Evolutionary conservation across 352 stramenopile genomes (phyloP).

Genomic region (Chrysophaeum taylorii): DNA sequence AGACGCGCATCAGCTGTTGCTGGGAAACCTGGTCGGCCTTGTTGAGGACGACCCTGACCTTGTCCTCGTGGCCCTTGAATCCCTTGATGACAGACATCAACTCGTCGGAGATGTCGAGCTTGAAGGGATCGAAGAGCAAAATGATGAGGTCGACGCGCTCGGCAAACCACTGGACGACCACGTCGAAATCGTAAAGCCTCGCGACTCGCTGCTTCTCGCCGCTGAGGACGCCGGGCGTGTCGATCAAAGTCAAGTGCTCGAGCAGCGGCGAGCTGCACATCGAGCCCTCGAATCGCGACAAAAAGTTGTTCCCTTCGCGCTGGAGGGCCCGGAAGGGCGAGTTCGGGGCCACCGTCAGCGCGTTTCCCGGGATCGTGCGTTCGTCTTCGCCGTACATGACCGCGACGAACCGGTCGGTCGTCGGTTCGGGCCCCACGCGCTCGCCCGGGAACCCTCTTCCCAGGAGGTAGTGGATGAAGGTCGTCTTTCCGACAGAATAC

Average conservation of each 20-base stretch:
- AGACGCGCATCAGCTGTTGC: constrained; percentile 81
- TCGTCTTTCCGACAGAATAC: constrained; percentile 83
- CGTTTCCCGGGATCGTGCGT: constrained; percentile 64
- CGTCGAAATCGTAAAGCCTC: constrained; percentile 90
- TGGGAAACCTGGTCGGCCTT: constrained; percentile 94
- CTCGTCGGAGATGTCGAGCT: constrained; percentile 97
- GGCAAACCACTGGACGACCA: constrained; percentile 75
- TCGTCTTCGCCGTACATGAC: constrained; percentile 72
- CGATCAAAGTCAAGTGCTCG: constrained; percentile 88
- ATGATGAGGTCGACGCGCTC: constrained; percentile 93
- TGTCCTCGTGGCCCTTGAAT: constrained; percentile 86
- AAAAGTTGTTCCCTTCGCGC: constrained; percentile 85
- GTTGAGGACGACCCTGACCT: constrained; percentile 92
- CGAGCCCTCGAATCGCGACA: constrained; percentile 81
- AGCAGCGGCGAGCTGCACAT: constrained; percentile 73
- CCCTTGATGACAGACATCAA: constrained; percentile 90
- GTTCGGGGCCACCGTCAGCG: constrained; percentile 55
- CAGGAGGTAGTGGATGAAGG: constrained; percentile 77
- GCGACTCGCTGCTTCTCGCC: constrained; percentile 91
- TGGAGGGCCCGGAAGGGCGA: constrained; percentile 72
- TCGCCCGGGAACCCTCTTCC: constrained; percentile 64
- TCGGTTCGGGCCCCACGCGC: constrained; percentile 69
- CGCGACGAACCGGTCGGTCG: constrained; percentile 69
- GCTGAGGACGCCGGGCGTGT: constrained; percentile 92
- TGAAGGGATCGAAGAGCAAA: constrained; percentile 95